These are phyloP conservation scores for Fusarium agapanthi DNA, from an alignment of 2,329 filamentous ascomycete species.

Conservation along the genomic window DNA sequence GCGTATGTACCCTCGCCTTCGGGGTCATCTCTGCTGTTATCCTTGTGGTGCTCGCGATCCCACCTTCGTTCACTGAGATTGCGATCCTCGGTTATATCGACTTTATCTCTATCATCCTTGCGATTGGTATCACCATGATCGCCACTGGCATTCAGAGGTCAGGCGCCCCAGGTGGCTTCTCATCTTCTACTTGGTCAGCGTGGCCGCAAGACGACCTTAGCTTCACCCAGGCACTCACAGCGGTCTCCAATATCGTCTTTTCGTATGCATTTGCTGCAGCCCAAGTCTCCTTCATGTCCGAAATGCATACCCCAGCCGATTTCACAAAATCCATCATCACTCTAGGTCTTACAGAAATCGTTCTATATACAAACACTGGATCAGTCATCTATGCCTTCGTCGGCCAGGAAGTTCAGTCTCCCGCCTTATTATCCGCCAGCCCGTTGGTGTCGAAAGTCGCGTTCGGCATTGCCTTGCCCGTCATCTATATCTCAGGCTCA, in stretches of 20 bases:
- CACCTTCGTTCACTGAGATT: conserved; percentile 58
- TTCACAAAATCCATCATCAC: conserved; percentile 65
- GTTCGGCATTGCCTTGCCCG: conserved; percentile 74
- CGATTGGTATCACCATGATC: conserved; percentile 73
- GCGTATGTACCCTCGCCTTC: conserved; percentile 55
- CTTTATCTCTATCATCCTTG: conserved; percentile 69
- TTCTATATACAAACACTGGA: conserved; percentile 72
- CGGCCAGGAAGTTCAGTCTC: conserved; percentile 69
- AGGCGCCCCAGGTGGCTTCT: conserved; percentile 43
- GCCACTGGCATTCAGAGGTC: conserved; percentile 63
- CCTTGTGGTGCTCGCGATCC: conserved; percentile 55
- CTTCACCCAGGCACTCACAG: conserved; percentile 65
- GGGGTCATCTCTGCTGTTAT: conserved; percentile 57
- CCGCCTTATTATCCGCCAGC: conserved; percentile 72
- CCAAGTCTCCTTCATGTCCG: conserved; percentile 62
- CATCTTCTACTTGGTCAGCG: conserved; percentile 51
- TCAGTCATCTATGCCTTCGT: conserved; percentile 75
- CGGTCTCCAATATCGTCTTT: conserved; percentile 74
- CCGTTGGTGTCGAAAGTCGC: conserved; percentile 69
- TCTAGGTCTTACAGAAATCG: conserved; percentile 68
- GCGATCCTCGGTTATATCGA: conserved; percentile 60
- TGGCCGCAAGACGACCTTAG: conserved; percentile 55
- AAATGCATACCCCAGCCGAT: conserved; percentile 59
- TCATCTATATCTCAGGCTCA: conserved; percentile 77
- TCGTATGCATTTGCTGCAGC: conserved; percentile 67